Percentiles rank a stretch among this genome's conserved stretches.
phyloP scores from a whole-genome alignment of 768 basidiomycete genomes.

The Termitomyces sp. region DNA sequence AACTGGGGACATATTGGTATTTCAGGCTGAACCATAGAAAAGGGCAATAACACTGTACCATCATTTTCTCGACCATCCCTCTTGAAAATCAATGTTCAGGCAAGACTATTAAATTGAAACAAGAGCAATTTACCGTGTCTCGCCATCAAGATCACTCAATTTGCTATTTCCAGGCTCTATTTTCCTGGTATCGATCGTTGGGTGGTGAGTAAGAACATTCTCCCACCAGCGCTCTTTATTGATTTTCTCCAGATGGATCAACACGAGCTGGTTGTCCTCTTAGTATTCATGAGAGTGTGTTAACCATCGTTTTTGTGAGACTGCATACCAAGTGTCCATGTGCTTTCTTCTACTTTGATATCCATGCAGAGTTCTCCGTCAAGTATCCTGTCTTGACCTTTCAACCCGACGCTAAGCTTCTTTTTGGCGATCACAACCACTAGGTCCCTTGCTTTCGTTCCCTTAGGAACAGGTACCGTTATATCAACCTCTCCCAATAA shows the following conservation, averaged over 20 bases:
- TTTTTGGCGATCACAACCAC: slow-evolving; percentile 74
- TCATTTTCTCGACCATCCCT: slow-evolving; percentile 99
- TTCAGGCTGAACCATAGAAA: neutral
- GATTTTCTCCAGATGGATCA: slow-evolving; percentile 82
- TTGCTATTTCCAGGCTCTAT: slow-evolving; percentile 96
- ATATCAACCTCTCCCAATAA: slow-evolving; percentile 86
- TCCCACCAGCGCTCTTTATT: slow-evolving; percentile 97
- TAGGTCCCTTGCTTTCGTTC: slow-evolving; percentile 80
- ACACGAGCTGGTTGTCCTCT: slow-evolving; percentile 78
- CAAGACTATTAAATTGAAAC: neutral
- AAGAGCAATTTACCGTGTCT: slow-evolving; percentile 62
- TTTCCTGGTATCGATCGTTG: slow-evolving; percentile 95
- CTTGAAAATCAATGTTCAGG: slow-evolving; percentile 34
- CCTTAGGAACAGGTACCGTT: slow-evolving; percentile 78
- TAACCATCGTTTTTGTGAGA: neutral
- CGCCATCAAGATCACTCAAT: slow-evolving; percentile 92
- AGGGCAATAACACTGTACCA: slow-evolving; percentile 59
- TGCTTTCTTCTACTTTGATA: slow-evolving; percentile 94
- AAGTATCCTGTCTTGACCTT: slow-evolving; percentile 81
- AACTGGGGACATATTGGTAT: slow-evolving; percentile 40
- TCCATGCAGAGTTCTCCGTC: slow-evolving; percentile 91
- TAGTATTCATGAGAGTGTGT: neutral
- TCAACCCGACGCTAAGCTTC: slow-evolving; percentile 79
- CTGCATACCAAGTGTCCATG: slow-evolving; percentile 86
- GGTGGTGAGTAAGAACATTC: slow-evolving; percentile 91